Conservation (phyloP, 495 filamentous ascomycete genomes). For the Massariosphaeria phaeospora region DNA sequence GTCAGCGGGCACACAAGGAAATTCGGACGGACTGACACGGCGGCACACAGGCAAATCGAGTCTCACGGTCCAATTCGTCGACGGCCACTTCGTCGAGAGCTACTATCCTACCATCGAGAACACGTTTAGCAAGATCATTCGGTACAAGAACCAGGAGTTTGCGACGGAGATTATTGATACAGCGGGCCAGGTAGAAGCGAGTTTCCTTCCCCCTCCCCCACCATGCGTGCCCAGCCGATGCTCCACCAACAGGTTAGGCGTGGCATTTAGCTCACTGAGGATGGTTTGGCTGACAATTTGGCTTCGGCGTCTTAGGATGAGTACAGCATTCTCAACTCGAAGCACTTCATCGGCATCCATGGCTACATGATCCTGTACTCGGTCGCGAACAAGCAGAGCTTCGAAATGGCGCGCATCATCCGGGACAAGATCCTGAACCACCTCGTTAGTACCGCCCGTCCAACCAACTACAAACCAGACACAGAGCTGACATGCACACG, state of each 20-base stretch:
- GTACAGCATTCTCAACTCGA: slow-evolving; percentile 95
- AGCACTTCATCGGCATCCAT: slow-evolving; percentile 99
- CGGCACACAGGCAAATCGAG: slow-evolving; percentile 79
- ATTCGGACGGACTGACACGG: background rate
- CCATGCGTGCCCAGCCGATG: background rate
- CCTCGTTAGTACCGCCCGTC: slow-evolving; percentile 54
- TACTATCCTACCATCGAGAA: slow-evolving; percentile 99
- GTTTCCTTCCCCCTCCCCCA: background rate
- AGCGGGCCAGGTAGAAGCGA: slow-evolving; percentile 73
- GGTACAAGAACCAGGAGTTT: slow-evolving; percentile 84
- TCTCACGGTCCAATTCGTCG: slow-evolving; percentile 94
- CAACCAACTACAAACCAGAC: background rate
- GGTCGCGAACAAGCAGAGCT: slow-evolving; percentile 84
- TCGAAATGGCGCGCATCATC: slow-evolving; percentile 94
- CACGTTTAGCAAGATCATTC: slow-evolving; percentile 93
- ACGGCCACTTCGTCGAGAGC: slow-evolving; percentile 95
- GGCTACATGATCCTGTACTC: slow-evolving; percentile 99
- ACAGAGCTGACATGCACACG: background rate
- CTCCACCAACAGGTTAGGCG: background rate
- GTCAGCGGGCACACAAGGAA: background rate
- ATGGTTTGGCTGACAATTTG: slow-evolving; percentile 20
- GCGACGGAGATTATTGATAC: slow-evolving; percentile 98
- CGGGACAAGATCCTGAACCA: slow-evolving; percentile 97
- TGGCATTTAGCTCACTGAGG: slow-evolving; percentile 18
- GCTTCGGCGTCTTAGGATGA: slow-evolving; percentile 63